phyloP scores from a whole-genome alignment of 306 rosid genomes.

The Nissolia schottii region DNA sequence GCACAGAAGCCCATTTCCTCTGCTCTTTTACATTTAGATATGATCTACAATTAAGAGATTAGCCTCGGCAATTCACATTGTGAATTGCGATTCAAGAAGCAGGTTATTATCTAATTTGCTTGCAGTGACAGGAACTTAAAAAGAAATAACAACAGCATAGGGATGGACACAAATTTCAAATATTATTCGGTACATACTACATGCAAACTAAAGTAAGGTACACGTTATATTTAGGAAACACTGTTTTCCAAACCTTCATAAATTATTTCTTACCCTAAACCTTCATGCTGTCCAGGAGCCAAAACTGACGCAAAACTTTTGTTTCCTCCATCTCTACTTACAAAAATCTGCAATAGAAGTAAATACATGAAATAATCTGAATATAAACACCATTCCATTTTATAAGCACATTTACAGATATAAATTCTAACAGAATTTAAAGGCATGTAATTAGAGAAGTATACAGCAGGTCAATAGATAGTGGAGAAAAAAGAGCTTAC shows the following conservation, averaged over 20 bases:
- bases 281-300: slow-evolving; percentile 99
- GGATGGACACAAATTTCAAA: not conserved
- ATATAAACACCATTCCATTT: not conserved
- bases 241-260: slow-evolving; percentile 11
- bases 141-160: not conserved
- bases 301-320: slow-evolving; percentile 85
- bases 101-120: not conserved
- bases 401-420: not conserved
- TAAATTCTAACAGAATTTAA: not conserved
- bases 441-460: slow-evolving; percentile 17
- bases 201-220: not conserved
- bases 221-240: not conserved
- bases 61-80: no score
- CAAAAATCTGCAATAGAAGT: slow-evolving; percentile 66
- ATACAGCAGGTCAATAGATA: slow-evolving; percentile 15
- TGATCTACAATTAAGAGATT: no score
- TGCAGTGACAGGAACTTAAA: not conserved
- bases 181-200: not conserved
- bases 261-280: slow-evolving; percentile 67
- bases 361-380: slow-evolving; percentile 24
- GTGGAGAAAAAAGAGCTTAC: slow-evolving; percentile 44
- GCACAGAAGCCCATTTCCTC: not conserved
- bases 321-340: slow-evolving; percentile 90
- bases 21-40: no score
- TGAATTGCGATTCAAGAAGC: no score